Evolutionary conservation across 164 flowering plant genomes (phyloP), one percentile per base, ranked within the genome.

Genomic region (Piper betle): DNA sequence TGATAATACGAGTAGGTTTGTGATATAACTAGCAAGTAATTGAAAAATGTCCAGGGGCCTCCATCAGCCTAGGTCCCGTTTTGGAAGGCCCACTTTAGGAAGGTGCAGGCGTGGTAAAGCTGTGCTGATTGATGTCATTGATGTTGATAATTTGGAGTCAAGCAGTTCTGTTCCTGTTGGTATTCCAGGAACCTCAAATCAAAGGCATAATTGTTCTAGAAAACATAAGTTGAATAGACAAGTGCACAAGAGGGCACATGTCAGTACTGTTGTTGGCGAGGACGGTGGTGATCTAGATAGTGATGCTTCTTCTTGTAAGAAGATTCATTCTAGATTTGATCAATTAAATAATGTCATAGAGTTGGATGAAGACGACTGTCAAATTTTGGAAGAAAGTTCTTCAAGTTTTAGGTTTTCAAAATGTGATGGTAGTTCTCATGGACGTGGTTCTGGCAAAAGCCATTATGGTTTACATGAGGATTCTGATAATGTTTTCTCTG

Each of bases 201-300:
- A 60, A 43, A 79, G 71, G 4, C 61, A 48, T 2, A 66, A 60
- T 59, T 67, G 67, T 15, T 66, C 79, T 7, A 54, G 60, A 48
- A 58, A 16, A 18, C 50, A 10, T 15, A 68, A 62, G 55, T 62
- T 56, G 52, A 70, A 62, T 13, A 62, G 52, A 59, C 74, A 63
- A 33, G 18, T 54, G 57, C 63, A 75, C 41, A 43, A 52, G 15
- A 55, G 25, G 46, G 60, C 56, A 58, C 61, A 82, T n/a, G 82
- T 85, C 60, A 75, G 72, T 64, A 80, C 84, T 71, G 91, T 84
- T 73, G 91, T 86, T 69, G 85, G 80, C 58, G 75, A 69, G 11
- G 62, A 55, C 48, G 48, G 64, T 75, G 62, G 60, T 53, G 73
- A 71, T 10, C 41, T 61, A 16, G 75, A 78, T 59, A 70, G 77